Conservation (phyloP, 768 basidiomycete genomes). For the Gloeopeniophorella convolvens region DNA sequence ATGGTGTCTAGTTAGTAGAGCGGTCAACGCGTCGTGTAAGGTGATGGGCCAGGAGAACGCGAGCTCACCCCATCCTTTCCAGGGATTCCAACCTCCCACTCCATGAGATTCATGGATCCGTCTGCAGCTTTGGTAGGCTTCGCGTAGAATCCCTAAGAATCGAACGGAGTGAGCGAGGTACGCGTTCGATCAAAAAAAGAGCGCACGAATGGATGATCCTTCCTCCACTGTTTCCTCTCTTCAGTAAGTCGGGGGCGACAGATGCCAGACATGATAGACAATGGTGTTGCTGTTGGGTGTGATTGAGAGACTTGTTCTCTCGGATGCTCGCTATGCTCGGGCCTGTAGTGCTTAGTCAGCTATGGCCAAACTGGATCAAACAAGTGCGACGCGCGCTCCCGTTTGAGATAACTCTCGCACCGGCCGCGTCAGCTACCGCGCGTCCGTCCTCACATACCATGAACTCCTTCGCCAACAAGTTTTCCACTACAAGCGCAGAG, state of each 20-base stretch:
- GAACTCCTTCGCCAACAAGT: slow-evolving; percentile 66
- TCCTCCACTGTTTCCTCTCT: slow-evolving; percentile 98
- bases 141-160: slow-evolving; percentile 87
- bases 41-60: not conserved
- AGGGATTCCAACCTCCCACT: slow-evolving; percentile 99
- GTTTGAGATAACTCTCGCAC: no score
- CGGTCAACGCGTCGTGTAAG: not conserved
- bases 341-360: not conserved
- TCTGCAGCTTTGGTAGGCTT: slow-evolving; percentile 86
- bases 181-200: not conserved
- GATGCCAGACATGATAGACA: slow-evolving; percentile 96
- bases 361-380: slow-evolving; percentile 9
- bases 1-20: slow-evolving; percentile 70
- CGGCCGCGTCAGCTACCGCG: slow-evolving; percentile 22
- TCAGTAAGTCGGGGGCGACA: slow-evolving; percentile 90
- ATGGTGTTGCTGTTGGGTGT: slow-evolving; percentile 4
- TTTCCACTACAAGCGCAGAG: slow-evolving; percentile 48
- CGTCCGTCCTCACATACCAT: slow-evolving; percentile 36
- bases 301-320: no score
- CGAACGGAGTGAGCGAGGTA: not conserved
- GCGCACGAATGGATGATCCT: slow-evolving; percentile 97
- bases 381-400: slow-evolving; percentile 12
- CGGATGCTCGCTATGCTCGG: not conserved
- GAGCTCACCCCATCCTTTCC: slow-evolving; percentile 77
- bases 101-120: slow-evolving; percentile 92